Evolutionary conservation across 1,284 basidiomycete genomes (phyloP).

Genomic region (Schizophyllum amplum): DNA sequence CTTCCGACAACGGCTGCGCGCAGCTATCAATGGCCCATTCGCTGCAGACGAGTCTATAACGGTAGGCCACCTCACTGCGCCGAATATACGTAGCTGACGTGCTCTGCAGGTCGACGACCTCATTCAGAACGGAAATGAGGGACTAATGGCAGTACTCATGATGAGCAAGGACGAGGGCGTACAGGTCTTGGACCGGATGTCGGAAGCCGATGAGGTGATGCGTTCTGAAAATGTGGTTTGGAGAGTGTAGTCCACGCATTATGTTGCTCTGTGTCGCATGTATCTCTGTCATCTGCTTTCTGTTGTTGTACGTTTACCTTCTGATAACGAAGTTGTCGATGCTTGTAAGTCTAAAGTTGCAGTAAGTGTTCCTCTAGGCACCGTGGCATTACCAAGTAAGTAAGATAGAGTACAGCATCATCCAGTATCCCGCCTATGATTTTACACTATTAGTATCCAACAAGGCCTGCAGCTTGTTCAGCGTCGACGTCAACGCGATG

Average conservation of each 20-base stretch:
- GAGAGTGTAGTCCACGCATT: neutral
- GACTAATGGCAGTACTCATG: neutral
- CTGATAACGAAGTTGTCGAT: neutral
- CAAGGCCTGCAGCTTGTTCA: slow-evolving; percentile 36
- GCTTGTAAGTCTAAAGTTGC: neutral
- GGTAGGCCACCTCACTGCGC: neutral
- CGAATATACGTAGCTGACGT: neutral
- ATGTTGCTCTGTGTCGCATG: neutral
- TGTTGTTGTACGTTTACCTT: neutral
- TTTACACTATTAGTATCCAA: neutral
- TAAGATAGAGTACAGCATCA: neutral
- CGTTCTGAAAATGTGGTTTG: neutral
- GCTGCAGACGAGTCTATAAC: neutral
- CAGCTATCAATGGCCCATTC: neutral
- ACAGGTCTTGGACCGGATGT: neutral
- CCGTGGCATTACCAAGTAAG: neutral
- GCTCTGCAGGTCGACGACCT: neutral
- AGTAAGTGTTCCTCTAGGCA: neutral
- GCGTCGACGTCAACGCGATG: slow-evolving; percentile 68
- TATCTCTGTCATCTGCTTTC: neutral
- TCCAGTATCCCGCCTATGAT: neutral
- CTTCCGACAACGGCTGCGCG: neutral
- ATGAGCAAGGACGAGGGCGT: neutral
- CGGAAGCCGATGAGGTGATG: neutral
- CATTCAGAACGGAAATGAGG: neutral